These are phyloP conservation scores for Cystobasidium sp. DNA, from an alignment of 1,284 basidiomycete species.

Conservation along the genomic window DNA sequence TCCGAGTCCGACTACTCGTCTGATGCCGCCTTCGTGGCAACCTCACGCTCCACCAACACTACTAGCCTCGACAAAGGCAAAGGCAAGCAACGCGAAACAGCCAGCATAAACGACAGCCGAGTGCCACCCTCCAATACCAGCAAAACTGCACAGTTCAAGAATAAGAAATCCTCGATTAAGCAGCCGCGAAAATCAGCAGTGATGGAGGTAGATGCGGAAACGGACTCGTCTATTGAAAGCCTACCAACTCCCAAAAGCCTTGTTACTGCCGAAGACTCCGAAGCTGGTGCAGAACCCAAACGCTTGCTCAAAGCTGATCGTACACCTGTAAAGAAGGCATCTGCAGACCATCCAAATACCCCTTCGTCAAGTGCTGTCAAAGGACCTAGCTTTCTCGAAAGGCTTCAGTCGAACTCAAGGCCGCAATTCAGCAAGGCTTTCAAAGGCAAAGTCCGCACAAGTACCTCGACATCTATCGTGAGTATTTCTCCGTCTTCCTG, in stretches of 20 bases:
- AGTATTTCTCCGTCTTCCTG: background rate
- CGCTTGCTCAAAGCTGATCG: constrained; percentile 26
- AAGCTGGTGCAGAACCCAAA: background rate
- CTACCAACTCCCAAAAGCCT: constrained; percentile 11
- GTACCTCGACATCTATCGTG: background rate
- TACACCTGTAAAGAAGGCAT: constrained; percentile 1
- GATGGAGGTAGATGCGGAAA: background rate
- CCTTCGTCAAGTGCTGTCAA: background rate
- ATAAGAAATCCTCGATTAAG: background rate
- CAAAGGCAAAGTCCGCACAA: constrained; percentile 18
- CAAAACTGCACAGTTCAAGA: background rate
- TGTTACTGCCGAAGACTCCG: constrained; percentile 11
- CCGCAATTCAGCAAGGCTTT: constrained; percentile 24
- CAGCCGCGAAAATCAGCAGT: background rate
- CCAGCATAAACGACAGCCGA: background rate
- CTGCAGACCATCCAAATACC: background rate
- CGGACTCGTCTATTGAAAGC: background rate
- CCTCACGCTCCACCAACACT: background rate
- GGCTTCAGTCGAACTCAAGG: constrained; percentile 14
- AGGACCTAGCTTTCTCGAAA: constrained; percentile 16
- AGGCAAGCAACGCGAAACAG: constrained; percentile 9
- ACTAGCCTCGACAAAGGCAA: background rate
- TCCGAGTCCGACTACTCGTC: constrained; percentile 17
- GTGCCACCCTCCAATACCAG: background rate
- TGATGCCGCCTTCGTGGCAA: constrained; percentile 2